Conservation (phyloP, 306 rosid genomes). For the Vigna hirtella region DNA sequence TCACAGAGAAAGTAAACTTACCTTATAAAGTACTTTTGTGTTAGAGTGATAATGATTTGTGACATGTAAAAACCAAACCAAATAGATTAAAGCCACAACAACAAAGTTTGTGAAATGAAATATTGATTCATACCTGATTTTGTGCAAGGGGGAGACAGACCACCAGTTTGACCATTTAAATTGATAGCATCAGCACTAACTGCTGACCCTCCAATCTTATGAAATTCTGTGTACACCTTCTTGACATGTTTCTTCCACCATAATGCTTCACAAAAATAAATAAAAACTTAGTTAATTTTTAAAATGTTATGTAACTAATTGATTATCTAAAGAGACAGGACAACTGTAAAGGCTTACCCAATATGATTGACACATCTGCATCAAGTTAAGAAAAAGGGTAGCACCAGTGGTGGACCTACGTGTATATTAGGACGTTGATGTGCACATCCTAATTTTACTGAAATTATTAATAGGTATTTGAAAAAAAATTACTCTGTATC, state of each 20-base stretch:
- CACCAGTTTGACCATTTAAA: constrained; percentile 22
- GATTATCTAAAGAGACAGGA: not conserved
- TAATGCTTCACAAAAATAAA: constrained; percentile 40
- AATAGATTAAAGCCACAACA: not conserved
- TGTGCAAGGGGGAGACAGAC: constrained; percentile 1
- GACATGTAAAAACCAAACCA: not conserved
- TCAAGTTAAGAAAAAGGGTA: constrained; percentile 53
- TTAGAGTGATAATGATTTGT: not conserved
- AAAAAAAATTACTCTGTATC: no score
- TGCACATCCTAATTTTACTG: no score
- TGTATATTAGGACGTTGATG: no score
- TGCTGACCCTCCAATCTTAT: constrained; percentile 45
- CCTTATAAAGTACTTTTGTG: not conserved
- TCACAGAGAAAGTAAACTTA: not conserved
- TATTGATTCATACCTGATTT: constrained; percentile 29
- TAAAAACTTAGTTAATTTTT: not conserved
- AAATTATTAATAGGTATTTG: no score
- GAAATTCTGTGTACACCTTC: constrained; percentile 28
- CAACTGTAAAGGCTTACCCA: constrained; percentile 35
- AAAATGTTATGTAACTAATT: not conserved
- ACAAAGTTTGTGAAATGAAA: not conserved
- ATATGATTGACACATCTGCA: constrained; percentile 45
- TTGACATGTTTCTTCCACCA: constrained; percentile 64
- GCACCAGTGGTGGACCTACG: not conserved
- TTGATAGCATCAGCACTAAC: constrained; percentile 31